These are phyloP conservation scores for Botrytis paeoniae DNA, from an alignment of 2,329 filamentous ascomycete species.

Conservation along the genomic window DNA sequence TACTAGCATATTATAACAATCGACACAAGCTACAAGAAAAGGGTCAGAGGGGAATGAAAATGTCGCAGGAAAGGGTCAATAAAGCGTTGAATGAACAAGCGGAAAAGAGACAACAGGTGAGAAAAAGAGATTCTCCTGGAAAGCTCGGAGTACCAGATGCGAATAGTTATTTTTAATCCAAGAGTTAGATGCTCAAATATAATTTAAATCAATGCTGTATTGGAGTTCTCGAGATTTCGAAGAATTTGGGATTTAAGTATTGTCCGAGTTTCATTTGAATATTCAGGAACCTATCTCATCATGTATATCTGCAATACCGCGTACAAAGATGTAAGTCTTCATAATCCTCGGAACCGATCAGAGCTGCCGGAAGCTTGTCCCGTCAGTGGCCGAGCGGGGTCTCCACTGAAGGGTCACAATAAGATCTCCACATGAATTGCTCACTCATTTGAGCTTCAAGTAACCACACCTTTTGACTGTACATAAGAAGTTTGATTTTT, in stretches of 20 bases:
- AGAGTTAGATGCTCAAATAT: neutral
- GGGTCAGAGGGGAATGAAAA: neutral
- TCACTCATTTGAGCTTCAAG: neutral
- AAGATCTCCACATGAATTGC: slow-evolving; percentile 4
- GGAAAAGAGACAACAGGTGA: slow-evolving; percentile 1
- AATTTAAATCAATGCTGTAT: neutral
- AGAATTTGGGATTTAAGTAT: neutral
- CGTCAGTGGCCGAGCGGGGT: neutral
- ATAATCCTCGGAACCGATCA: neutral
- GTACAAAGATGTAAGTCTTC: neutral
- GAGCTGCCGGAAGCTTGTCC: slow-evolving; percentile 2
- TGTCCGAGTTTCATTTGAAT: neutral
- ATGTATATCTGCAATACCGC: neutral
- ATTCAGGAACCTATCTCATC: neutral
- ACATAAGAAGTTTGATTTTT: neutral
- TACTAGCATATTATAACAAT: slow-evolving; percentile 13
- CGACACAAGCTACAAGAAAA: slow-evolving; percentile 6
- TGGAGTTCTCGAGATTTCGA: too few relatives aligned
- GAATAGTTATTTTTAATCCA: neutral
- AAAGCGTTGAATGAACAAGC: slow-evolving; percentile 2
- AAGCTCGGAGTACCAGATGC: neutral
- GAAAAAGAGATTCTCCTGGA: neutral
- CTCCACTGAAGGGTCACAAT: neutral
- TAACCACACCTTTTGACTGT: neutral
- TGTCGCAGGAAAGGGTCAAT: slow-evolving; percentile 12